phyloP scores from a whole-genome alignment of 2,329 filamentous ascomycete genomes.

The Exophiala phaeomuriformis region DNA sequence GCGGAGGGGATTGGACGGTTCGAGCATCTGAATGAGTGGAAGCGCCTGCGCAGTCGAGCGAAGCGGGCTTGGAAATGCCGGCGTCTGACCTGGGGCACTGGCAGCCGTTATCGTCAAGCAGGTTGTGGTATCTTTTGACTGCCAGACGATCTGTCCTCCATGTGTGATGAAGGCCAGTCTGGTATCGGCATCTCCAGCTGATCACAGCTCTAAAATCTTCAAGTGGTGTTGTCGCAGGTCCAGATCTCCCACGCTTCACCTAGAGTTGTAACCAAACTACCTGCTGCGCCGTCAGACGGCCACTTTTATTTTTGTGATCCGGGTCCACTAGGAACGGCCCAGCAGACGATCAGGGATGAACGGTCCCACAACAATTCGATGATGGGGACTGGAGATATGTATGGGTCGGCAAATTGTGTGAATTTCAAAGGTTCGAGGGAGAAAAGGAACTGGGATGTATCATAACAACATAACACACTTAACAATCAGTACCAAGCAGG shows the following conservation, averaged over 20 bases:
- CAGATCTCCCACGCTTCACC: not conserved
- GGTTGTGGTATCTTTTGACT: not conserved
- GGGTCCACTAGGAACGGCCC: not conserved
- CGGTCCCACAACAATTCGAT: not conserved
- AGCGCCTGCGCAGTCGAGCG: conserved; percentile 2
- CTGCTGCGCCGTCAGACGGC: not conserved
- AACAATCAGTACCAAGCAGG: no score
- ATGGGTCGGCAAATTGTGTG: not conserved
- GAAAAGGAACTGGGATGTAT: no score
- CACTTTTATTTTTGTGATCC: not conserved
- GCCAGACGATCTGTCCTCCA: no score
- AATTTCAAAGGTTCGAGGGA: not conserved
- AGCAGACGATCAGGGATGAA: not conserved
- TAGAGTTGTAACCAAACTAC: not conserved
- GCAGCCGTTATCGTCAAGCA: not conserved
- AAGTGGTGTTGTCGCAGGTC: no score
- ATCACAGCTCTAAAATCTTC: no score
- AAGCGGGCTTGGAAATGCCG: not conserved
- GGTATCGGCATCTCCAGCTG: no score
- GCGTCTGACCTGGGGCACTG: not conserved
- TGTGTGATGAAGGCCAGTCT: no score
- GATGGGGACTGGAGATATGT: not conserved
- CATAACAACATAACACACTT: no score
- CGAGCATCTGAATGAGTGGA: conserved; percentile 4
- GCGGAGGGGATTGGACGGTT: conserved; percentile 8